Evolutionary conservation across 441 rosid genomes (phyloP).

Genomic region (Euphorbia schlechtendalii): DNA sequence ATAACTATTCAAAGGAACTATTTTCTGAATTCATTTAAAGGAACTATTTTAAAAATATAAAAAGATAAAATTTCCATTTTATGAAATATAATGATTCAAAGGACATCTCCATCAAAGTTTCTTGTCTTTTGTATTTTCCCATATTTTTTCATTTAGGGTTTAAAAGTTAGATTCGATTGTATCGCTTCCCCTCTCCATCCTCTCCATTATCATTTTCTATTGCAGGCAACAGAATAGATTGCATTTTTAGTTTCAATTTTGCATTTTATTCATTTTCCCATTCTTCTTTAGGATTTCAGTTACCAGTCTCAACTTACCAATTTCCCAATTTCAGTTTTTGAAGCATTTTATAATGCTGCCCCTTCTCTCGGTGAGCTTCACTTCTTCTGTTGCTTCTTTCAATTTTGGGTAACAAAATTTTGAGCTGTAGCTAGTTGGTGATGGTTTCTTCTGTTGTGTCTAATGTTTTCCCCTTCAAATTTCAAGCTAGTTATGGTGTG

Average conservation of each 20-base stretch:
- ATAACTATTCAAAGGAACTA: too few relatives aligned
- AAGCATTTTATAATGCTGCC: constrained; percentile 15
- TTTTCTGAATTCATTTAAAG: too few relatives aligned
- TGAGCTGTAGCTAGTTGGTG: not conserved
- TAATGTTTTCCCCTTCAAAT: not conserved
- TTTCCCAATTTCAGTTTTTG: constrained; percentile 5
- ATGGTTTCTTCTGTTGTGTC: not conserved
- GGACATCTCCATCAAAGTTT: constrained; percentile 25
- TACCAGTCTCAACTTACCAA: not conserved
- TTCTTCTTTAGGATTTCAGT: constrained; percentile 5
- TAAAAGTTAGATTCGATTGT: constrained; percentile 33
- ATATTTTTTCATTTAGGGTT: constrained; percentile 16
- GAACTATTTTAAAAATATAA: not conserved
- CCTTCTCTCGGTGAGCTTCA: constrained; percentile 14
- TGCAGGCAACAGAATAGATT: not conserved
- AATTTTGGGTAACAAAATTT: too few relatives aligned
- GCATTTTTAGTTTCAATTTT: constrained; percentile 15
- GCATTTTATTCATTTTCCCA: not conserved
- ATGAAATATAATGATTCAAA: constrained; percentile 12
- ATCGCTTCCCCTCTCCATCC: constrained; percentile 33
- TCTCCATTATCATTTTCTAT: constrained; percentile 1
- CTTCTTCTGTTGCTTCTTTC: not conserved
- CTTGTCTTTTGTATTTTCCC: constrained; percentile 6
- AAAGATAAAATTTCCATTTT: not conserved
- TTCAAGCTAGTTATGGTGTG: not conserved